Conservation (phyloP, 352 stramenopile genomes). For the Phytophthora hybrid region DNA sequence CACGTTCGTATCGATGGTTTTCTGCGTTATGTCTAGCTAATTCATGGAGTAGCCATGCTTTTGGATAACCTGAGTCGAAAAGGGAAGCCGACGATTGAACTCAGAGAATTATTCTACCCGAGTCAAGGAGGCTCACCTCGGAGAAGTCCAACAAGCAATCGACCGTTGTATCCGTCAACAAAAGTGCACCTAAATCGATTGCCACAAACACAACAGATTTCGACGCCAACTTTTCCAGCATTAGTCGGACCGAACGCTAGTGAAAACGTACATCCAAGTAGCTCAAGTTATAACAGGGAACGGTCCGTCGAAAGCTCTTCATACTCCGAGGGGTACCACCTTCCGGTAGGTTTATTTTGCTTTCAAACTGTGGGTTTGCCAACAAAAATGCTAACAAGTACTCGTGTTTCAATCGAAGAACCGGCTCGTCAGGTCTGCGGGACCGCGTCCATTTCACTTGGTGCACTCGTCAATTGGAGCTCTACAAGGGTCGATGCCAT, state of each 20-base stretch:
- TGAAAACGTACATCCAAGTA: conserved; percentile 8
- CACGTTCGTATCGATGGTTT: not conserved
- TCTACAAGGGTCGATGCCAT: conserved; percentile 29
- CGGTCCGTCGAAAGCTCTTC: conserved; percentile 2
- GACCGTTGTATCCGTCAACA: conserved; percentile 50
- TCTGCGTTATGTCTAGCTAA: conserved; percentile 43
- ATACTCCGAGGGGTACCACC: conserved; percentile 46
- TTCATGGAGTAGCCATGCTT: conserved; percentile 61
- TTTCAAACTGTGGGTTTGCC: not conserved
- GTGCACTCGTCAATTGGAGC: conserved; percentile 43
- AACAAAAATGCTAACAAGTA: not conserved
- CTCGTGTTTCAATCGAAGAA: conserved; percentile 33
- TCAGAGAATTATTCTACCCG: conserved; percentile 23
- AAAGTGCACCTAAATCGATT: conserved; percentile 65
- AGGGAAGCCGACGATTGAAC: conserved; percentile 26
- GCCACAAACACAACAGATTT: conserved; percentile 64
- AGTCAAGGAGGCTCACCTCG: conserved; percentile 27
- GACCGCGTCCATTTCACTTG: conserved; percentile 44
- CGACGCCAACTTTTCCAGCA: conserved; percentile 47
- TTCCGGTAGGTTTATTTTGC: conserved; percentile 45
- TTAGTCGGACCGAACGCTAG: conserved; percentile 4
- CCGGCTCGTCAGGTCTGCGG: conserved; percentile 56
- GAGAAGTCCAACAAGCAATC: conserved; percentile 38
- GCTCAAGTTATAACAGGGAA: conserved; percentile 2
- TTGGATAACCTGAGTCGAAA: conserved; percentile 56